Evolutionary conservation across 352 stramenopile species (phyloP).

Genomic region (Phytophthora megakarya): DNA sequence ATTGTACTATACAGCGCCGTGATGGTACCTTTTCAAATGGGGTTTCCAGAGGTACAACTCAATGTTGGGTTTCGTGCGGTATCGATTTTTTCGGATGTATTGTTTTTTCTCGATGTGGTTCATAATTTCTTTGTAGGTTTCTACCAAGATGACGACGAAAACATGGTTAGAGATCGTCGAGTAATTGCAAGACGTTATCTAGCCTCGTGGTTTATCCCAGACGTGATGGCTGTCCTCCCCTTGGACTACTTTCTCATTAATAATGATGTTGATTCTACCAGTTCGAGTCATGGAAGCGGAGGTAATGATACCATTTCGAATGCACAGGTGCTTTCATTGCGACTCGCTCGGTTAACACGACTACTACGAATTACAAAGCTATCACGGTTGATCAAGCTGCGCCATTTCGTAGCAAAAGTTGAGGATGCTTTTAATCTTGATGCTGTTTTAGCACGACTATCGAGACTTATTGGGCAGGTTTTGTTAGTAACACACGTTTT

Average conservation of each 20-base stretch:
- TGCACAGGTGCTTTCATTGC: constrained; percentile 66
- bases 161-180: constrained; percentile 48
- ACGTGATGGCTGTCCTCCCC: constrained; percentile 55
- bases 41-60: constrained; percentile 66
- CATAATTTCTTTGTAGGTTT: constrained; percentile 78
- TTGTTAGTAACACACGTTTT: constrained; percentile 77
- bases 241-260: constrained; percentile 53
- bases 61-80: constrained; percentile 27
- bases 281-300: constrained; percentile 1
- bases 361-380: constrained; percentile 78
- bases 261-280: not conserved
- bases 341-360: constrained; percentile 64
- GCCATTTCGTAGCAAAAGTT: constrained; percentile 71
- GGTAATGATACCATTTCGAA: constrained; percentile 15
- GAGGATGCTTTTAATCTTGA: constrained; percentile 73
- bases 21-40: constrained; percentile 70
- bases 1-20: constrained; percentile 79
- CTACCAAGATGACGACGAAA: constrained; percentile 68
- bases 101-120: constrained; percentile 71
- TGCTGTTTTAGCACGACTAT: constrained; percentile 64
- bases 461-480: constrained; percentile 66
- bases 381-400: constrained; percentile 68
- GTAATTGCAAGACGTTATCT: constrained; percentile 60
- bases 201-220: constrained; percentile 63
- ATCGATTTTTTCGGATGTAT: constrained; percentile 43